Conservation (phyloP, 1,139 yeast genomes). For the Debaryomycetaceae sp. region DNA sequence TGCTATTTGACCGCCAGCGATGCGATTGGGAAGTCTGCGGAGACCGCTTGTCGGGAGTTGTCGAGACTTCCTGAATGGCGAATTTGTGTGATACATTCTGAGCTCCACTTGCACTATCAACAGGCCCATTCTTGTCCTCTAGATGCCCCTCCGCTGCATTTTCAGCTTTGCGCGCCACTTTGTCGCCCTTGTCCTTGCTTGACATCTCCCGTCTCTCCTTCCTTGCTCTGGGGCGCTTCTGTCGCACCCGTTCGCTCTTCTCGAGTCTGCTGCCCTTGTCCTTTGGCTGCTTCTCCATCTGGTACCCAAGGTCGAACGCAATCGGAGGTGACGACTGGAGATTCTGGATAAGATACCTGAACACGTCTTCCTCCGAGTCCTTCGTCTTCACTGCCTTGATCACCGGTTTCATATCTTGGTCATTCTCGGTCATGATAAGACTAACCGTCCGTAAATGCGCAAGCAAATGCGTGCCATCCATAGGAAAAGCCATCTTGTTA, state of each 20-base stretch:
- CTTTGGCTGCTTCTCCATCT: conserved; percentile 10
- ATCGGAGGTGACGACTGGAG: conserved; percentile 35
- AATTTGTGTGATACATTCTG: neutral
- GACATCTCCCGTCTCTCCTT: neutral
- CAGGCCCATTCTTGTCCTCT: neutral
- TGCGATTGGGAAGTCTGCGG: neutral
- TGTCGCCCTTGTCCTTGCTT: neutral
- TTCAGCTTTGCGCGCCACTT: neutral
- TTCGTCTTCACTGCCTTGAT: conserved; percentile 16
- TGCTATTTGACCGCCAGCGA: neutral
- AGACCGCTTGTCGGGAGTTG: neutral
- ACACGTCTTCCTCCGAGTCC: conserved; percentile 2
- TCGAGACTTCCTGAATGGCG: neutral
- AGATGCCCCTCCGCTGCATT: neutral
- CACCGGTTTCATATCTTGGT: conserved; percentile 21
- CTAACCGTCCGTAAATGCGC: conserved; percentile 32
- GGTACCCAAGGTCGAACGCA: conserved; percentile 24
- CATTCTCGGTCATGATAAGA: conserved; percentile 23
- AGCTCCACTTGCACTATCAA: neutral
- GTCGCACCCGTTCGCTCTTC: neutral
- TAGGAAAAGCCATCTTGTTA: conserved; percentile 34
- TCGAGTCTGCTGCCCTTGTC: neutral
- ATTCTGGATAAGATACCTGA: conserved; percentile 1
- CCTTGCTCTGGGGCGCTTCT: neutral
- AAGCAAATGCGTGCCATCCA: conserved; percentile 27